A percentile compares a stretch with the other conserved stretches of the same genome.
These are phyloP conservation scores for Deuterostichococcus epilithicus DNA, from an alignment of 139 green algal genomes.

Conservation along the genomic window DNA sequence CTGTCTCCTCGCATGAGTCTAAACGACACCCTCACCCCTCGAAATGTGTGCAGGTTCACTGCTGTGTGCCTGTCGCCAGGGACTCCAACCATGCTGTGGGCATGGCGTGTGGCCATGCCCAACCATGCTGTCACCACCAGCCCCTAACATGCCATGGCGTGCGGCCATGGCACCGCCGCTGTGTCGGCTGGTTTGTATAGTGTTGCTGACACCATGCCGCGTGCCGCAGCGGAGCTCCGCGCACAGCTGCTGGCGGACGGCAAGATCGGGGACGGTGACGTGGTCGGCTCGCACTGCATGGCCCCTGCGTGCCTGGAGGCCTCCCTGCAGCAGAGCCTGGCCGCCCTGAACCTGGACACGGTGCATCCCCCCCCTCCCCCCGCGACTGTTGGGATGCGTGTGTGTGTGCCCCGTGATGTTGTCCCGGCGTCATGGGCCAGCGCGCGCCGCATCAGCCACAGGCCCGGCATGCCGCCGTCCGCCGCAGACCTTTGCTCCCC, in stretches of 20 bases:
- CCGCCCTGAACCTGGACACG: slow-evolving; percentile 41
- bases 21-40: no score
- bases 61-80: no score
- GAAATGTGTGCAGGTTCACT: no score
- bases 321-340: slow-evolving; percentile 42
- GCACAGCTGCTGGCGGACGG: background rate
- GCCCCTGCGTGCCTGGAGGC: slow-evolving; percentile 46
- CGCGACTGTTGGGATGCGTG: background rate
- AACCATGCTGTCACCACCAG: background rate
- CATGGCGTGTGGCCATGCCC: background rate
- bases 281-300: slow-evolving; percentile 49
- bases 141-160: no score
- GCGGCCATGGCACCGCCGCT: no score
- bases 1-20: no score
- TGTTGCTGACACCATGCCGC: background rate
- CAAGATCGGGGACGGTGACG: slow-evolving; percentile 16
- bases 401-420: no score
- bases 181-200: slow-evolving; percentile 3
- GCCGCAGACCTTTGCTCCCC: no score
- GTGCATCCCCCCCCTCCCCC: slow-evolving; percentile 7
- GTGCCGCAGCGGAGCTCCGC: slow-evolving; percentile 10
- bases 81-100: slow-evolving; percentile 3
- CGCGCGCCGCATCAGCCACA: no score
- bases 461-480: no score
- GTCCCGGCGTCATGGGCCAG: no score